phyloP scores from a whole-genome alignment of 2,329 filamentous ascomycete genomes.

The Diaporthe sp. region DNA sequence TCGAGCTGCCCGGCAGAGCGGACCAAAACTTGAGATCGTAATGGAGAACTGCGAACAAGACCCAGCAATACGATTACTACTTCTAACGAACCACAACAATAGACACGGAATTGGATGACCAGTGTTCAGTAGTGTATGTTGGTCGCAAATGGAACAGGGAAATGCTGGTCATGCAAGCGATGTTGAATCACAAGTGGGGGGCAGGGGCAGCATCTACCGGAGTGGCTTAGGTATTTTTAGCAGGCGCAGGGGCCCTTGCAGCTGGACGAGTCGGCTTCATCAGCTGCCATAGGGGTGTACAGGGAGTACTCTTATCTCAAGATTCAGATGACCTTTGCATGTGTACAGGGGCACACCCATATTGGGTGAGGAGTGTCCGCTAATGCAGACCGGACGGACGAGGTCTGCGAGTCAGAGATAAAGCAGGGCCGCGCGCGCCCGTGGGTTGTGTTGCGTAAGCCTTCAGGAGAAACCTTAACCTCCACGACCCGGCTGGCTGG shows the following conservation, averaged over 20 bases:
- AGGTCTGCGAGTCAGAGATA: slow-evolving; percentile 4
- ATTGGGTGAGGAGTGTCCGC: background rate
- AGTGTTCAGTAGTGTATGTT: background rate
- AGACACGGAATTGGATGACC: background rate
- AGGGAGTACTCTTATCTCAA: background rate
- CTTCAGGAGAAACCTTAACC: slow-evolving; percentile 18
- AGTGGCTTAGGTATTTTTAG: slow-evolving; percentile 14
- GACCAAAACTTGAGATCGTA: background rate
- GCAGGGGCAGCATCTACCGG: background rate
- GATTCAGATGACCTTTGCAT: background rate
- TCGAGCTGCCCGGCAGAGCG: background rate
- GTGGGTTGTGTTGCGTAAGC: slow-evolving; percentile 22
- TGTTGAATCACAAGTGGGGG: background rate
- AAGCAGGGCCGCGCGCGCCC: background rate
- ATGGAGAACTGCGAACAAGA: background rate
- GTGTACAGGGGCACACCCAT: background rate
- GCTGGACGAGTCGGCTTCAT: slow-evolving; percentile 1
- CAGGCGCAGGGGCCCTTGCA: background rate
- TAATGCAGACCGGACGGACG: background rate
- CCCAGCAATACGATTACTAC: background rate
- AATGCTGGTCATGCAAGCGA: background rate
- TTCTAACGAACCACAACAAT: background rate
- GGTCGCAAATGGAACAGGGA: no score
- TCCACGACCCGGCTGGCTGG: background rate
- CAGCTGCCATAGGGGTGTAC: background rate